Conservation (phyloP, 257 asterid species). For the Henckelia pumila region DNA sequence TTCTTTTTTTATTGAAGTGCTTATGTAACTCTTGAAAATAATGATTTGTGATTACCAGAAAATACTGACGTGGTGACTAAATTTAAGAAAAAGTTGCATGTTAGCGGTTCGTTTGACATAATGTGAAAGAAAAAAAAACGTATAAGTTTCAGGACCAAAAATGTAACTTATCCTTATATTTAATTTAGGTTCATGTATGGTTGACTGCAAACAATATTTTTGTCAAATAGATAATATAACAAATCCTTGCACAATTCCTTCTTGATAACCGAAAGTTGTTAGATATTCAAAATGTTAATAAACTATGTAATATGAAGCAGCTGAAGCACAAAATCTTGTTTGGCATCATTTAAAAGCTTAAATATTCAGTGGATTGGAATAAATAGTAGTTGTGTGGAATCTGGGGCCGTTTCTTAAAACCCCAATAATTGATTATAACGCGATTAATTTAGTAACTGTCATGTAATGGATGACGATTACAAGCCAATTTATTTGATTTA, state of each 20-base stretch:
- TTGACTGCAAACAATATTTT: not conserved
- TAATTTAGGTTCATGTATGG: too few species aligned
- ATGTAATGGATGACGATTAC: constrained; percentile 36
- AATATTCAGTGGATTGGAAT: constrained; percentile 34
- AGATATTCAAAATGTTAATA: not conserved
- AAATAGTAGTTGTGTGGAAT: constrained; percentile 40
- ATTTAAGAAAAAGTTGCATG: too few species aligned
- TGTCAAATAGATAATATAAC: too few species aligned
- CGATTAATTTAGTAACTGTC: constrained; percentile 40
- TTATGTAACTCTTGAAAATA: too few species aligned
- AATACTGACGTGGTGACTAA: too few species aligned
- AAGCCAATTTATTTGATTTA: not conserved
- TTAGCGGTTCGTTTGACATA: too few species aligned
- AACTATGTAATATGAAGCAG: constrained; percentile 7
- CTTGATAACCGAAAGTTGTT: constrained; percentile 11
- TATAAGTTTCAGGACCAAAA: too few species aligned
- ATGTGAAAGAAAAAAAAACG: too few species aligned
- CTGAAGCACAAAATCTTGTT: constrained; percentile 32
- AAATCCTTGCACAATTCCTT: not conserved
- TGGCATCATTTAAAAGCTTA: constrained; percentile 26
- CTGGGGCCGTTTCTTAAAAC: constrained; percentile 13
- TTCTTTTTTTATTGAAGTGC: too few species aligned
- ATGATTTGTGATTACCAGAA: too few species aligned
- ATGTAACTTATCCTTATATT: too few species aligned
- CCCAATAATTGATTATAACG: constrained; percentile 22